Evolutionary conservation across 495 filamentous ascomycete genomes (phyloP).

Genomic region (Cenococcum geophilum): DNA sequence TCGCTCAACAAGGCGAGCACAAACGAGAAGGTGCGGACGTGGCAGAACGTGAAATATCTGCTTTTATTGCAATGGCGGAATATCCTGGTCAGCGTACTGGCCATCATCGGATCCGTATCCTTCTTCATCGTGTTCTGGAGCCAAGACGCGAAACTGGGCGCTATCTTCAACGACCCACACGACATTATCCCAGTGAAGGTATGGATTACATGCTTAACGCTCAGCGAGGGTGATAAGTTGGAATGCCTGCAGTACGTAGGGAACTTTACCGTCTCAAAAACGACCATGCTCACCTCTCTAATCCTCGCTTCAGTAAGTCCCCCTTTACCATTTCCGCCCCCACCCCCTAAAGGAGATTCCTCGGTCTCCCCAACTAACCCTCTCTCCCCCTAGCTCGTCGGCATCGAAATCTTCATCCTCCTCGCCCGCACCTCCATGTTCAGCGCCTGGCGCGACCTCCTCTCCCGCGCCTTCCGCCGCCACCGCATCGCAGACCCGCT

Average conservation of each 20-base stretch:
- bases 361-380: not conserved
- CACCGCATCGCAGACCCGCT: slow-evolving; percentile 10
- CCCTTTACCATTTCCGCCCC: not conserved
- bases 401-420: slow-evolving; percentile 36
- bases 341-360: not conserved
- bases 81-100: slow-evolving; percentile 30
- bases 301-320: slow-evolving; percentile 33
- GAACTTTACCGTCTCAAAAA: slow-evolving; percentile 22
- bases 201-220: slow-evolving; percentile 35
- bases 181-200: slow-evolving; percentile 27
- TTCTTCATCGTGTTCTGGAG: slow-evolving; percentile 35
- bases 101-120: slow-evolving; percentile 30
- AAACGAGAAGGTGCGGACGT: slow-evolving; percentile 17
- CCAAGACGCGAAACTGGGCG: slow-evolving; percentile 27
- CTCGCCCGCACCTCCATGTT: slow-evolving; percentile 38
- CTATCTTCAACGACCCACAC: slow-evolving; percentile 13
- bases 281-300: slow-evolving; percentile 27
- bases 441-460: slow-evolving; percentile 33
- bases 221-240: slow-evolving; percentile 32
- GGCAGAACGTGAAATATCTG: slow-evolving; percentile 30
- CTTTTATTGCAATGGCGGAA: slow-evolving; percentile 38
- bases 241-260: slow-evolving; percentile 30
- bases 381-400: slow-evolving; percentile 28
- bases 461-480: slow-evolving; percentile 17
- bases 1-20: not conserved